Conservation (phyloP, 768 basidiomycete genomes). For the Trametes punicea region DNA sequence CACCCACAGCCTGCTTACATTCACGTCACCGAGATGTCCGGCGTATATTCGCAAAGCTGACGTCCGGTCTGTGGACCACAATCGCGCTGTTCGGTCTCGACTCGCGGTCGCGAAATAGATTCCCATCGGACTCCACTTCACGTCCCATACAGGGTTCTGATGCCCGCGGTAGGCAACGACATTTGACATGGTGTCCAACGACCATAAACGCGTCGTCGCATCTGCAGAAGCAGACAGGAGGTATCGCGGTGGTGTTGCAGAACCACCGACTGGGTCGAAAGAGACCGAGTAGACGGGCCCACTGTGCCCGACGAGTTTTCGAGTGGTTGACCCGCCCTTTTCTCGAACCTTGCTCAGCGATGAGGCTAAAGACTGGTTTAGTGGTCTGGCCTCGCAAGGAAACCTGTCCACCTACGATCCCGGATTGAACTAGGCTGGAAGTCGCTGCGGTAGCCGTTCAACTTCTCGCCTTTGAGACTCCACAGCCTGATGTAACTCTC, state of each 20-base stretch:
- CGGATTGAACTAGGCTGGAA: slow-evolving; percentile 61
- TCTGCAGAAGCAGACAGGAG: slow-evolving; percentile 93
- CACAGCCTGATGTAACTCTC: slow-evolving; percentile 95
- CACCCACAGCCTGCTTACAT: slow-evolving; percentile 55
- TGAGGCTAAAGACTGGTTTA: slow-evolving; percentile 39
- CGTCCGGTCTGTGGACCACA: slow-evolving; percentile 94
- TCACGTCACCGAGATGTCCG: slow-evolving; percentile 94
- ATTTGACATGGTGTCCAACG: slow-evolving; percentile 90
- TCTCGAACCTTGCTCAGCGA: slow-evolving; percentile 68
- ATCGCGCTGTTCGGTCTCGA: slow-evolving; percentile 87
- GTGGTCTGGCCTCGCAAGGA: not conserved
- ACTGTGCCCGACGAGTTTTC: slow-evolving; percentile 96
- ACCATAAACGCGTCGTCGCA: slow-evolving; percentile 89
- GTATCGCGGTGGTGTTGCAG: slow-evolving; percentile 80
- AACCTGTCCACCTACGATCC: slow-evolving; percentile 51
- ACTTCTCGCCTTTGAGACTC: slow-evolving; percentile 89
- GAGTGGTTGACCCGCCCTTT: slow-evolving; percentile 77
- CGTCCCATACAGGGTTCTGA: slow-evolving; percentile 98
- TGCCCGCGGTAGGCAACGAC: slow-evolving; percentile 94
- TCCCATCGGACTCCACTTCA: slow-evolving; percentile 97
- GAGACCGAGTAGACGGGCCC: slow-evolving; percentile 93
- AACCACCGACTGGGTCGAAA: slow-evolving; percentile 89
- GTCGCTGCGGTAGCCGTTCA: slow-evolving; percentile 75
- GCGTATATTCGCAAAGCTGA: slow-evolving; percentile 88
- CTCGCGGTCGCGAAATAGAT: slow-evolving; percentile 98